Conservation (phyloP, 2,329 filamentous ascomycete genomes). For the Fusarium sp. region DNA sequence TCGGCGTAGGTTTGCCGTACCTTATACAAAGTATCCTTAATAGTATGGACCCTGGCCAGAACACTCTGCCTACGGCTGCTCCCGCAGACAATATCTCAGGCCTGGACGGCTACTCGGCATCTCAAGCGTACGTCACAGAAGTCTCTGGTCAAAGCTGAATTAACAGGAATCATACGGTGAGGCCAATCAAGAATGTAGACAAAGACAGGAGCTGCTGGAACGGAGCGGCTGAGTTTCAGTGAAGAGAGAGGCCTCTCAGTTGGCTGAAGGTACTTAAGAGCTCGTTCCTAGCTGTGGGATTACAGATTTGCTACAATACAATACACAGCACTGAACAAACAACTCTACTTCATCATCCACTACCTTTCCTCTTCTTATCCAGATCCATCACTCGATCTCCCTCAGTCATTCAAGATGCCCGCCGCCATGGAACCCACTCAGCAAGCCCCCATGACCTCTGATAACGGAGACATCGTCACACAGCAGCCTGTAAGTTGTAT, state of each 20-base stretch:
- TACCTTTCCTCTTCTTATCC: background rate
- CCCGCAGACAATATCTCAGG: slow-evolving; percentile 6
- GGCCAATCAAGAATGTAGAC: slow-evolving; percentile 14
- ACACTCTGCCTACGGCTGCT: slow-evolving; percentile 19
- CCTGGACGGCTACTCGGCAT: slow-evolving; percentile 34
- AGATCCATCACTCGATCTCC: background rate
- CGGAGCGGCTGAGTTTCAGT: slow-evolving; percentile 17
- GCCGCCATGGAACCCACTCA: slow-evolving; percentile 53
- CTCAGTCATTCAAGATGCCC: slow-evolving; percentile 50
- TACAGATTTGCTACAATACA: slow-evolving; percentile 17
- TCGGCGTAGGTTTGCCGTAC: slow-evolving; percentile 34
- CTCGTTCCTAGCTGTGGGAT: slow-evolving; percentile 22
- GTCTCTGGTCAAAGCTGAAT: background rate
- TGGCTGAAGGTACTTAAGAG: slow-evolving; percentile 30
- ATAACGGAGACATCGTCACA: slow-evolving; percentile 49
- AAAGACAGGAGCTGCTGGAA: background rate
- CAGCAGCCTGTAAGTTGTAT: slow-evolving; percentile 54
- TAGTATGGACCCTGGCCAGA: slow-evolving; percentile 6
- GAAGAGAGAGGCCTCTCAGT: slow-evolving; percentile 14
- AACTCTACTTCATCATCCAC: slow-evolving; percentile 23
- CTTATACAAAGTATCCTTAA: background rate
- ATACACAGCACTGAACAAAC: slow-evolving; percentile 13
- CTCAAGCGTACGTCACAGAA: slow-evolving; percentile 26
- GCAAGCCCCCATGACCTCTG: slow-evolving; percentile 56
- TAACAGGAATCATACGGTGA: slow-evolving; percentile 2